phyloP scores from a whole-genome alignment of 2,329 filamentous ascomycete species.

The Talaromyces islandicus region DNA sequence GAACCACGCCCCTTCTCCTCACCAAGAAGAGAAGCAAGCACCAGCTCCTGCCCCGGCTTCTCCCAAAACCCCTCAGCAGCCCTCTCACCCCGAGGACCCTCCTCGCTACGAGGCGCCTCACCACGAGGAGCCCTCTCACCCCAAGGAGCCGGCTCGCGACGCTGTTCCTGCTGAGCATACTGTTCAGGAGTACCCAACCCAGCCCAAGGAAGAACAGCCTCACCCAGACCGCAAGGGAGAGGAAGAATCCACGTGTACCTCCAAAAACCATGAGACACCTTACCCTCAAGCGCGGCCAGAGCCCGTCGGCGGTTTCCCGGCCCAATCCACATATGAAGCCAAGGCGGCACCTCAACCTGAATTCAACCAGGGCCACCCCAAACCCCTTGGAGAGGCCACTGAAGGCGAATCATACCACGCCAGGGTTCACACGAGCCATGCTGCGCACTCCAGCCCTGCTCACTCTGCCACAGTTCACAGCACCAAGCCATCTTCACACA shows the following conservation, averaged over 20 bases:
- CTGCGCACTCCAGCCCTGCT: background rate
- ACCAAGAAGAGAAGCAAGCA: background rate
- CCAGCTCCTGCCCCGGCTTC: background rate
- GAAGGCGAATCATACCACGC: background rate
- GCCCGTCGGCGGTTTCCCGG: background rate
- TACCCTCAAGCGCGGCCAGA: background rate
- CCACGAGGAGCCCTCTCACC: background rate
- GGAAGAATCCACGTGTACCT: background rate
- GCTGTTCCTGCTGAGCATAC: background rate
- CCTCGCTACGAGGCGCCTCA: background rate
- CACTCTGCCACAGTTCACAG: background rate
- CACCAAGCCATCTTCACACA: background rate
- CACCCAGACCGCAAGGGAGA: background rate
- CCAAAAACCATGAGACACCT: background rate
- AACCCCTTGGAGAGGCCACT: background rate
- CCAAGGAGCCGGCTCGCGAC: background rate
- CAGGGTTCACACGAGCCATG: background rate
- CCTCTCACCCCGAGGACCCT: background rate
- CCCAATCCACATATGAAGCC: background rate
- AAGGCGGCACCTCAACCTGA: background rate
- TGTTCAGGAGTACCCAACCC: background rate
- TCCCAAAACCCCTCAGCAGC: background rate
- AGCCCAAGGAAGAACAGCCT: background rate
- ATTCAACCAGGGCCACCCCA: background rate
- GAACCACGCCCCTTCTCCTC: background rate